These are phyloP conservation scores for Falciphora oryzae DNA, from an alignment of 2,329 filamentous ascomycete species.

Conservation along the genomic window DNA sequence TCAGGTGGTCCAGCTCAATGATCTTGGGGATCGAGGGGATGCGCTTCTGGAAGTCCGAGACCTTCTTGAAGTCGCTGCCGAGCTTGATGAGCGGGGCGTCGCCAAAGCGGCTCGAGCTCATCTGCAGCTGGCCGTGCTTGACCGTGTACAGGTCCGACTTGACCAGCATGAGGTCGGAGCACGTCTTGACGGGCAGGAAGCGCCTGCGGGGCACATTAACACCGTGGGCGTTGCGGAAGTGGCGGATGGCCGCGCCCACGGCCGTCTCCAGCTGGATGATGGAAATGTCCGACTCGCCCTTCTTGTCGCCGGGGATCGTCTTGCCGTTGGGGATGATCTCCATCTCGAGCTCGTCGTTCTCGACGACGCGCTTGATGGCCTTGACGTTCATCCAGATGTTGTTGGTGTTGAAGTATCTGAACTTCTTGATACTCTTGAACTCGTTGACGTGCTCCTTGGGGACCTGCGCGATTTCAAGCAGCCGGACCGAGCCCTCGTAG, in stretches of 20 bases:
- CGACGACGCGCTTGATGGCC: conserved; percentile 96
- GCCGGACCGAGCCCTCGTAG: conserved; percentile 93
- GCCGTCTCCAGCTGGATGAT: conserved; percentile 98
- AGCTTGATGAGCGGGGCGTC: conserved; percentile 98
- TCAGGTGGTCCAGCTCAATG: conserved; percentile 88
- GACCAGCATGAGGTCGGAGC: conserved; percentile 98
- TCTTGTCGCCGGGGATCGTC: conserved; percentile 97
- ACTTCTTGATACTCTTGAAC: conserved; percentile 99
- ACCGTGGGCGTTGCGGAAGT: conserved; percentile 98
- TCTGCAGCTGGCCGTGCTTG: conserved; percentile 96
- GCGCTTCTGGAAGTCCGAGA: conserved; percentile 89
- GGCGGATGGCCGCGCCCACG: conserved; percentile 95
- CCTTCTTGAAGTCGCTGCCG: conserved; percentile 99
- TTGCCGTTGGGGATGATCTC: conserved; percentile 99
- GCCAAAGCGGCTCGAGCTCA: conserved; percentile 94
- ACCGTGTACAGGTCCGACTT: conserved; percentile 99
- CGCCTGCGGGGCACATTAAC: conserved; percentile 97
- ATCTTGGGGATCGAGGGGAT: conserved; percentile 87
- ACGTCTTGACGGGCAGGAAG: conserved; percentile 99
- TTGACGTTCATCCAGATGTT: conserved; percentile 99
- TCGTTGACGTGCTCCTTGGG: conserved; percentile 99
- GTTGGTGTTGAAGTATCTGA: conserved; percentile 99
- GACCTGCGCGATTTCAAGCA: conserved; percentile 97
- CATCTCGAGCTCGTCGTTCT: conserved; percentile 97
- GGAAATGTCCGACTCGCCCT: conserved; percentile 96